Evolutionary conservation across 768 basidiomycete species (phyloP).

Genomic region (Lanmaoa pseudosensibilis): DNA sequence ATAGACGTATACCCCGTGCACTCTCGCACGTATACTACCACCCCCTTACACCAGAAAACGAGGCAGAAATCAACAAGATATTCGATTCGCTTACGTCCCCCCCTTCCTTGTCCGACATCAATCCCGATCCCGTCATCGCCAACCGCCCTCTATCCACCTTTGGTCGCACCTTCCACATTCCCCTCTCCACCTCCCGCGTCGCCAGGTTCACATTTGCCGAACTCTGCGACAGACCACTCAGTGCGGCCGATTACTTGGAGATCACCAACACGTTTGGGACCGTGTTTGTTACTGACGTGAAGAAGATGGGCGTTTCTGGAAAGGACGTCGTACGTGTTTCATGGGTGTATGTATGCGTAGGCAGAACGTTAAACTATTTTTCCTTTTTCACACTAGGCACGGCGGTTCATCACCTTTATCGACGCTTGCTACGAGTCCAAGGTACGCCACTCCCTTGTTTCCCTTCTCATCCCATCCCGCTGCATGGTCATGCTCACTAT

Average conservation of each 20-base stretch:
- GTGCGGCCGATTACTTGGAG: constrained; percentile 95
- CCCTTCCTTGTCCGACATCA: constrained; percentile 36
- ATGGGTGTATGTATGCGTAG: neutral
- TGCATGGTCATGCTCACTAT: constrained; percentile 42
- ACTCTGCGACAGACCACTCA: constrained; percentile 85
- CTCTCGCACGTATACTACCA: constrained; percentile 93
- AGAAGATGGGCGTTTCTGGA: constrained; percentile 80
- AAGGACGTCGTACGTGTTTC: constrained; percentile 72
- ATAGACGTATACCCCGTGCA: constrained; percentile 89
- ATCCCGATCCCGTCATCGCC: constrained; percentile 49
- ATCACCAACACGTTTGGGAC: constrained; percentile 86
- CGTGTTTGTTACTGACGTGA: constrained; percentile 84
- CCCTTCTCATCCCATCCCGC: neutral
- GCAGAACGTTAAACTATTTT: neutral
- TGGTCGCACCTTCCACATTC: constrained; percentile 81
- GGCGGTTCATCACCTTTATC: constrained; percentile 96
- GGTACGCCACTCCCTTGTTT: constrained; percentile 37
- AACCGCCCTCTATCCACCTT: constrained; percentile 79
- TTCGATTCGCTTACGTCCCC: constrained; percentile 67
- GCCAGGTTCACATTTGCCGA: constrained; percentile 87
- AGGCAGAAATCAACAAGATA: constrained; percentile 76
- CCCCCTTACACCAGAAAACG: constrained; percentile 68
- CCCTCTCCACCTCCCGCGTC: constrained; percentile 74
- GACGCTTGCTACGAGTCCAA: constrained; percentile 96
- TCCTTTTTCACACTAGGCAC: constrained; percentile 49